A percentile compares a stretch with the other conserved stretches of the same genome.
These are phyloP conservation scores for Amphichorda felina DNA, from an alignment of 2,329 filamentous ascomycete species.

Conservation along the genomic window DNA sequence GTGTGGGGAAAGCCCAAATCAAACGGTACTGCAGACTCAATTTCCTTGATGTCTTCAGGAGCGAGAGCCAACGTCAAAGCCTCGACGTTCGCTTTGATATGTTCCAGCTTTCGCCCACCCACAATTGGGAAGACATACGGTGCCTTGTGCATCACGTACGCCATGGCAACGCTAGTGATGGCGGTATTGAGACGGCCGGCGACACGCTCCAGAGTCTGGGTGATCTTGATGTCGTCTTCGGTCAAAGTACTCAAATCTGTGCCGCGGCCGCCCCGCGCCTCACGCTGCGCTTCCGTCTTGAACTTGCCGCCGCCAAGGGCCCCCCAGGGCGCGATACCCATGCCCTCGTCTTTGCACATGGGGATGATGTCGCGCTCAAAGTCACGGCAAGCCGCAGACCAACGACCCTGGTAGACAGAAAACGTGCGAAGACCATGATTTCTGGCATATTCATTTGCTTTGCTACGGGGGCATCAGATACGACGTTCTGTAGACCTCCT, in stretches of 20 bases:
- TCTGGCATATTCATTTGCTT: constrained; percentile 57
- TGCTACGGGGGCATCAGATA: constrained; percentile 21
- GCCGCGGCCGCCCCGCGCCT: constrained; percentile 12
- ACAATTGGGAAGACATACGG: constrained; percentile 65
- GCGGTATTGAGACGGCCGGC: constrained; percentile 27
- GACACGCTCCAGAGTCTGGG: constrained; percentile 35
- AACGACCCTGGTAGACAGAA: constrained; percentile 33
- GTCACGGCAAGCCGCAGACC: constrained; percentile 25
- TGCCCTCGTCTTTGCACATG: constrained; percentile 28
- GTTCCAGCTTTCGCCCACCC: constrained; percentile 56
- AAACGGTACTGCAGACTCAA: constrained; percentile 51
- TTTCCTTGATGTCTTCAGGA: constrained; percentile 50
- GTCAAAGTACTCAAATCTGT: constrained; percentile 20
- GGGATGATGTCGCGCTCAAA: constrained; percentile 31
- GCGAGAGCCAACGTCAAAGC: constrained; percentile 49
- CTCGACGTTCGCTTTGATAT: constrained; percentile 59
- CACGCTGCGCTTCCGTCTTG: constrained; percentile 24
- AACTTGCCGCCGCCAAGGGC: constrained; percentile 37
- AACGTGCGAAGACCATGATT: constrained; percentile 60
- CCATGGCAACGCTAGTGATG: constrained; percentile 45
- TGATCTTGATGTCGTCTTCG: constrained; percentile 39
- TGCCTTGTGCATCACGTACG: constrained; percentile 62
- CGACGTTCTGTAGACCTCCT: too few relatives aligned
- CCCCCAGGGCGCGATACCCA: constrained; percentile 49
- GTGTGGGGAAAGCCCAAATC: constrained; percentile 55